phyloP scores from a whole-genome alignment of 352 stramenopile species.

The Ophiocytium majus region DNA sequence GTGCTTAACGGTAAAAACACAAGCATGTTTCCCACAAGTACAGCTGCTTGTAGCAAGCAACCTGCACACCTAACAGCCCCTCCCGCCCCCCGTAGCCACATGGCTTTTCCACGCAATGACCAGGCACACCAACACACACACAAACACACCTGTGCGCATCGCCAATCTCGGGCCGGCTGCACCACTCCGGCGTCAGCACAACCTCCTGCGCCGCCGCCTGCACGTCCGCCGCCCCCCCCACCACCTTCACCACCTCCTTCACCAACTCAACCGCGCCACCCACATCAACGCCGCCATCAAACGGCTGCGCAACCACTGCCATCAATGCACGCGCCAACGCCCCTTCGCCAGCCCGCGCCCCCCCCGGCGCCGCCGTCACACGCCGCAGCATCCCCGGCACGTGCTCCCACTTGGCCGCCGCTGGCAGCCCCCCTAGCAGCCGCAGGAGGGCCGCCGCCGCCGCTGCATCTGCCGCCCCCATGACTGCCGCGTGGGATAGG shows the following conservation, averaged over 20 bases:
- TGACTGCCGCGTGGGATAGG: constrained; percentile 15
- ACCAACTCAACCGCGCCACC: background rate
- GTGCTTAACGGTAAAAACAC: too few species aligned
- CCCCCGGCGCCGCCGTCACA: background rate
- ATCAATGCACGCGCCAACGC: background rate
- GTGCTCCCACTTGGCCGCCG: background rate
- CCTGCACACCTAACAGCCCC: too few species aligned
- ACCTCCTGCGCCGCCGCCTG: too few species aligned
- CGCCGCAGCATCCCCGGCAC: background rate
- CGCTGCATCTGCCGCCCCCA: constrained; percentile 27
- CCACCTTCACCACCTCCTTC: background rate
- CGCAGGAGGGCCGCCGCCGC: constrained; percentile 6
- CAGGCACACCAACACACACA: too few species aligned
- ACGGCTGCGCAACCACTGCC: background rate
- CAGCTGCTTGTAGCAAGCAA: too few species aligned
- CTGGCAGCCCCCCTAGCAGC: background rate
- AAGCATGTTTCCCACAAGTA: too few species aligned
- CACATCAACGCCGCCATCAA: background rate
- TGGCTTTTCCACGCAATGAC: too few species aligned
- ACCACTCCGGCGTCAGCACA: background rate
- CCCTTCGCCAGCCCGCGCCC: background rate
- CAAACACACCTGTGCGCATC: background rate
- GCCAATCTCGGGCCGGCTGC: background rate
- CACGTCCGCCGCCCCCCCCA: background rate
- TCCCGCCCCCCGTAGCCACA: too few species aligned